These are phyloP conservation scores for Phaeoacremonium minimum DNA, from an alignment of 2,329 filamentous ascomycete genomes.

Conservation along the genomic window DNA sequence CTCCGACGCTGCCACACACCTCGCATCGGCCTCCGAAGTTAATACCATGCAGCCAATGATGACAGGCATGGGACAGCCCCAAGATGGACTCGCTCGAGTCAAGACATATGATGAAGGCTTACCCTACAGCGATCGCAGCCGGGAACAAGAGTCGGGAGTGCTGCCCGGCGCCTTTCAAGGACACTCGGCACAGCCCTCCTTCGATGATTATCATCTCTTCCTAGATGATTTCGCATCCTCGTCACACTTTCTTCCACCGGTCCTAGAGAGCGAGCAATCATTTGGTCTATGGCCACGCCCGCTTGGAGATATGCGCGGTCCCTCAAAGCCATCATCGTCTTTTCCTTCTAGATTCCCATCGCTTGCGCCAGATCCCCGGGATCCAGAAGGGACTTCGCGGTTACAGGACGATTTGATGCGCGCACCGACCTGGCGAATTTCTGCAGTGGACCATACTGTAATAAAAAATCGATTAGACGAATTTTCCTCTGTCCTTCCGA, in stretches of 20 bases:
- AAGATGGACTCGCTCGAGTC: constrained; percentile 35
- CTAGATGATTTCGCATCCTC: constrained; percentile 52
- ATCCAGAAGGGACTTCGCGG: constrained; percentile 30
- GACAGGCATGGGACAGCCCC: constrained; percentile 35
- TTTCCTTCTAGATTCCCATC: constrained; percentile 53
- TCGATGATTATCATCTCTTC: constrained; percentile 57
- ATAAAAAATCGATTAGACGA: constrained; percentile 58
- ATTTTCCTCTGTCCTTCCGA: constrained; percentile 55
- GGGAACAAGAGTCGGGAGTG: constrained; percentile 37
- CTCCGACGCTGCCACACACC: constrained; percentile 52
- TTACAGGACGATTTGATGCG: constrained; percentile 36
- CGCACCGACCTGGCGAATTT: constrained; percentile 40
- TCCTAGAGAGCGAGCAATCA: constrained; percentile 45
- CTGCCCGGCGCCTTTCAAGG: constrained; percentile 34
- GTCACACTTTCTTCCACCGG: constrained; percentile 48
- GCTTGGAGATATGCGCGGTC: constrained; percentile 13
- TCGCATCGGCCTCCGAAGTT: constrained; percentile 49
- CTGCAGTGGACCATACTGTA: constrained; percentile 46
- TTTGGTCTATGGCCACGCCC: constrained; percentile 43
- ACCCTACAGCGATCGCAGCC: constrained; percentile 41
- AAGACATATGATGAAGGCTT: constrained; percentile 47
- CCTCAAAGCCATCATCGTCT: constrained; percentile 44
- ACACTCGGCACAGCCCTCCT: constrained; percentile 31
- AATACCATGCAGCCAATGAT: constrained; percentile 48
- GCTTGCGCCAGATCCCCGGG: constrained; percentile 47